phyloP scores from a whole-genome alignment of 768 basidiomycete species.

The Lactarius pseudohatsudake region DNA sequence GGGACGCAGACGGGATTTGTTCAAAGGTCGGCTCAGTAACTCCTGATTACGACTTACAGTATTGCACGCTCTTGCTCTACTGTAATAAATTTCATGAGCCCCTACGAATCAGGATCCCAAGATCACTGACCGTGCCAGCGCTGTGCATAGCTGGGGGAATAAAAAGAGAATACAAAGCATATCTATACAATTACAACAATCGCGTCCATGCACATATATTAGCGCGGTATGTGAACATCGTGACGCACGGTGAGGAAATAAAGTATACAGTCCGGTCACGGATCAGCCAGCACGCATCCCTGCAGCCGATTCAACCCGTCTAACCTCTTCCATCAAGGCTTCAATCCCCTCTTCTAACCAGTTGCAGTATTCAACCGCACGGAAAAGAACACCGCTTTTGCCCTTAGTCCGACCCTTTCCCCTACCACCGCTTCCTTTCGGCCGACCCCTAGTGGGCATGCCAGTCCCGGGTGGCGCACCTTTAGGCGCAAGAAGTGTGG shows the following conservation, averaged over 20 bases:
- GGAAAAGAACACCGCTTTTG: constrained; percentile 86
- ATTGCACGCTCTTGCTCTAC: no score
- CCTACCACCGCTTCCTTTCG: constrained; percentile 69
- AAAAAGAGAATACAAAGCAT: neutral
- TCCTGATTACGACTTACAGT: no score
- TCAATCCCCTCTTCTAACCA: constrained; percentile 86
- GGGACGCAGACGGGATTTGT: no score
- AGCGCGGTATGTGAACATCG: neutral
- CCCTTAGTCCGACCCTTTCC: constrained; percentile 69
- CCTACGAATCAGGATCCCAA: no score
- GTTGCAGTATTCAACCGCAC: constrained; percentile 79
- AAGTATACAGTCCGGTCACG: neutral
- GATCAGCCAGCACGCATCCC: constrained; percentile 43
- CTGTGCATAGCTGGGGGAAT: neutral
- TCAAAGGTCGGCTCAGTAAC: no score
- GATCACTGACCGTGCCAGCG: no score
- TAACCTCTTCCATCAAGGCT: constrained; percentile 66
- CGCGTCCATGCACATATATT: neutral
- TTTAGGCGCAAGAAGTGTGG: constrained; percentile 76
- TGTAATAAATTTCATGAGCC: no score
- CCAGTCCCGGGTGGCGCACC: constrained; percentile 63
- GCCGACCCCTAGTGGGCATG: constrained; percentile 75
- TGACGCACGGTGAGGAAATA: constrained; percentile 11
- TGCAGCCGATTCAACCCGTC: constrained; percentile 64
- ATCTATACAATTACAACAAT: constrained; percentile 12